Evolutionary conservation across 495 filamentous ascomycete species (phyloP), one percentile per base, ranked within the genome.

Genomic region (Penicillium fimorum): DNA sequence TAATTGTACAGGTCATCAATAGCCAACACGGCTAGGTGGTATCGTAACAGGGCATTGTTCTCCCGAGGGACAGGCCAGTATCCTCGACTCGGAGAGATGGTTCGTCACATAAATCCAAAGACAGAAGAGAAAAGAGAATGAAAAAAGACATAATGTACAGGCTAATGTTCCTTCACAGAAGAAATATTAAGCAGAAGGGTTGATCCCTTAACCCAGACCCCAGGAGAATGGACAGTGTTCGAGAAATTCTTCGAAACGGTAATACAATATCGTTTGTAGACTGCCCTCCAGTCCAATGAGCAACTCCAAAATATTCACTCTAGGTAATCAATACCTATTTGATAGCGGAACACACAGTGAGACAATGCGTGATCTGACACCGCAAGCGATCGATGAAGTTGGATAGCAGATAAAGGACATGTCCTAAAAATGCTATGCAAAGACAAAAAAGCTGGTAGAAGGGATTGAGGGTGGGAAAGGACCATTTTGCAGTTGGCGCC

Each of bases 251-350:
- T n/a, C 1, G 42, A 55, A n/a, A 37, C 7, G 60, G 44, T 27
- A 50, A 61, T 62, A 35, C 44, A 66, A 55, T 49, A 58, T 66
- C 58, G 48, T 62, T 61, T 59, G 56, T 65, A 51, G 50, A 50
- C 47, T 61, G 64, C 32, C 58, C 48, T 45, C 35, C 11, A 50
- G 35, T 57, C 44, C 27, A 17, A 45, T 33, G 35, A 48, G 38
- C 27, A 52, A 61, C 44, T 33, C 49, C 15, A 2, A 11, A 56
- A 41, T 17, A 32, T 41, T 43, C 11, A 11, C 22, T 50, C 53
- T 17, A 43, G 27, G 3, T 32, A 45, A 20, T 27, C 15, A 50
- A 53, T 40, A 38, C 18, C 22, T 30, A 9, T 27, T 27, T 27
- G 25, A 27, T 27, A 4, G 22, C 22, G 22, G 25, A 27, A 27